Percentiles rank a stretch among this genome's conserved stretches.
Evolutionary conservation across 495 filamentous ascomycete genomes (phyloP).

Genomic region (Xanthoparmelia taractica): DNA sequence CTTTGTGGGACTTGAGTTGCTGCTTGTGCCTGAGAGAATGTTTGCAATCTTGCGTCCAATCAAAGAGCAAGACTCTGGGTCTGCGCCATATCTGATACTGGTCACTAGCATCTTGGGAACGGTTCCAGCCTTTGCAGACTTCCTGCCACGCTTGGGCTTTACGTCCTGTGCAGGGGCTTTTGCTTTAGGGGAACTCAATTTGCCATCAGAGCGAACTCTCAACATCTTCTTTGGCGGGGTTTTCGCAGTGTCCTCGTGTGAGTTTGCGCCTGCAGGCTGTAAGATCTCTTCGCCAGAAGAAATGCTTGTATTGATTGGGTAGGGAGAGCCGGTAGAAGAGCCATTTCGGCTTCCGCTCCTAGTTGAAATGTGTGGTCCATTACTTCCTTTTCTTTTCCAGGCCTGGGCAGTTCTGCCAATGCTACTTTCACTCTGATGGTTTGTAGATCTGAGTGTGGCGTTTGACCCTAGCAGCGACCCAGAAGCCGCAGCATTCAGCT

Average conservation of each 20-base stretch:
- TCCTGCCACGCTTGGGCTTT: conserved; percentile 30
- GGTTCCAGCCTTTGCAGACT: conserved; percentile 21
- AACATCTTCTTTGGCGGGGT: conserved; percentile 37
- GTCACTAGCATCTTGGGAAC: conserved; percentile 31
- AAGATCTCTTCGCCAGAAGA: not conserved
- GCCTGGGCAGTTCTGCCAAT: not conserved
- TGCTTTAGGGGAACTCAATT: conserved; percentile 44
- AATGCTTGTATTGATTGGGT: not conserved
- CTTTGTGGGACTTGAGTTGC: conserved; percentile 14
- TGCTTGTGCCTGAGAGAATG: conserved; percentile 36
- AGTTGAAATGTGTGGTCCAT: not conserved
- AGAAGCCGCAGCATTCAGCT: conserved; percentile 16
- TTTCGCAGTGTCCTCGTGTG: not conserved
- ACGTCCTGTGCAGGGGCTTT: conserved; percentile 26
- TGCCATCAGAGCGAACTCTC: conserved; percentile 49
- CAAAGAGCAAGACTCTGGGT: conserved; percentile 19
- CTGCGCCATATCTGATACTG: conserved; percentile 40
- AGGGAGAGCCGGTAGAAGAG: not conserved
- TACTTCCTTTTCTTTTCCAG: not conserved
- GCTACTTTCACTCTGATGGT: not conserved
- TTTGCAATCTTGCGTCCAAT: conserved; percentile 44
- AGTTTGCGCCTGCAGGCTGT: not conserved
- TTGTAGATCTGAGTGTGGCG: not conserved
- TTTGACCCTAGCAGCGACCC: not conserved
- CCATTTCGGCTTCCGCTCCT: not conserved